Base-by-base conservation (phyloP, 2,329 filamentous ascomycete genomes). In the Diplocarpon mali region DNA sequence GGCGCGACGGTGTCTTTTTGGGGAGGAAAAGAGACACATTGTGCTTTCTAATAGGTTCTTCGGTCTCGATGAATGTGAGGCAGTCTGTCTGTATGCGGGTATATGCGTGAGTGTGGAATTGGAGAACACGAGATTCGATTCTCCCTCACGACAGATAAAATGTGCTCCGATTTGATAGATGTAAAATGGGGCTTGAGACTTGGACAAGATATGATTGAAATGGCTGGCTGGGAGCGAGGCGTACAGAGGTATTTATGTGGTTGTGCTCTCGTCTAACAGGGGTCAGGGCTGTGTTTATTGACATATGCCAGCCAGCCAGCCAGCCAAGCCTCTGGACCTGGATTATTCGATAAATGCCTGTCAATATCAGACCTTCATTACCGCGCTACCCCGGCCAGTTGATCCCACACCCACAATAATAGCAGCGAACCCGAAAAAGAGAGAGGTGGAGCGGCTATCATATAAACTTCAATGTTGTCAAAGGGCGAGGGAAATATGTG, bases 1-100 rank as follows among this genome's bases (percentile, higher is more conserved):
- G 20, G 40, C 50, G 53, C 44, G 56, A 37, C 40, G 51, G n/a
- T 49, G 52, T 14, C 48, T 45, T 14, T 48, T 42, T 5, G 53
- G 48, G 9, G 53, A 35, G 1, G 54, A 53, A 43, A 56, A 58
- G 42, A 58, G 53, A 51, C 55, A 58, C 55, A 58, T 58, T 10
- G 39, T 53, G 44, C 11, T 32, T 14, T 12, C n/a, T 9, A 14
- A 9, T 32, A 3, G 30, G 30, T 3, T 3, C 30, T 9, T 32
- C 4, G 30, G 30, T 12, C 11, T 3, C 30, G 30, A 12, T 3
- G 11, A 3, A 9, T 5, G n/a, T 32, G 30, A 3, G 30, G 9
- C 4, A 5, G 9, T 14, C 20, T 24, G 20, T 24, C 7, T 24
- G 20, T 24, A 7, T 24, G 20, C 7, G 20, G n/a, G n/a, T n/a